These are phyloP conservation scores for Aeschynomene evenia DNA, from an alignment of 306 rosid genomes.

Conservation along the genomic window DNA sequence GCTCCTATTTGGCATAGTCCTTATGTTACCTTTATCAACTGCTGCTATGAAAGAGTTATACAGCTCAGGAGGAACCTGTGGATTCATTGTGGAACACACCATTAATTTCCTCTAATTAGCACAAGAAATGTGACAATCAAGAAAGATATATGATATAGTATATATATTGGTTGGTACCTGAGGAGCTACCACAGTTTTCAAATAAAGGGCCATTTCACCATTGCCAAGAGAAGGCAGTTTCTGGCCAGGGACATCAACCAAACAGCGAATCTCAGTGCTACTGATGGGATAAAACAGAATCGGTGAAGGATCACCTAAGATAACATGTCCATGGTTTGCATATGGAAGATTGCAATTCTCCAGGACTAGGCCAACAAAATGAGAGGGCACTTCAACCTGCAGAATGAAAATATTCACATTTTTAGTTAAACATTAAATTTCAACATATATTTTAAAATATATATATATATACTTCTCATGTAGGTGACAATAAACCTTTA, in stretches of 20 bases:
- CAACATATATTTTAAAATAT: too few species aligned
- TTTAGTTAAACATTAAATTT: slow-evolving; percentile 4
- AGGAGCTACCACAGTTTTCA: slow-evolving; percentile 62
- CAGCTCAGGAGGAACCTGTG: slow-evolving; percentile 77
- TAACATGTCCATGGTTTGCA: slow-evolving; percentile 60
- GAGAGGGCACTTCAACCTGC: slow-evolving; percentile 81
- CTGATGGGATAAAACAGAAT: slow-evolving; percentile 64
- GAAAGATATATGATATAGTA: background rate
- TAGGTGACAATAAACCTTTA: background rate
- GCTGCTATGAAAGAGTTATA: slow-evolving; percentile 58
- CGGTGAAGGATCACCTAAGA: slow-evolving; percentile 64
- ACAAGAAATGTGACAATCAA: background rate
- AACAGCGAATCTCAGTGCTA: slow-evolving; percentile 61
- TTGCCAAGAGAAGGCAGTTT: slow-evolving; percentile 54
- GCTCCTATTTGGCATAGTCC: slow-evolving; percentile 79
- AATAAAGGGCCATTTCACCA: slow-evolving; percentile 62
- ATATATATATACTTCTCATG: too few species aligned
- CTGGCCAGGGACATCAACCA: slow-evolving; percentile 68
- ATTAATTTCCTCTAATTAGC: slow-evolving; percentile 5
- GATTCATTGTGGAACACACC: slow-evolving; percentile 31
- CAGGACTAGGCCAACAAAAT: slow-evolving; percentile 59
- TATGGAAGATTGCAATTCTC: slow-evolving; percentile 62
- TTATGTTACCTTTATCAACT: slow-evolving; percentile 67
- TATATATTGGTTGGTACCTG: slow-evolving; percentile 68
- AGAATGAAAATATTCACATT: background rate